phyloP scores from a whole-genome alignment of 2,329 filamentous ascomycete genomes.

The Alternaria rosae region DNA sequence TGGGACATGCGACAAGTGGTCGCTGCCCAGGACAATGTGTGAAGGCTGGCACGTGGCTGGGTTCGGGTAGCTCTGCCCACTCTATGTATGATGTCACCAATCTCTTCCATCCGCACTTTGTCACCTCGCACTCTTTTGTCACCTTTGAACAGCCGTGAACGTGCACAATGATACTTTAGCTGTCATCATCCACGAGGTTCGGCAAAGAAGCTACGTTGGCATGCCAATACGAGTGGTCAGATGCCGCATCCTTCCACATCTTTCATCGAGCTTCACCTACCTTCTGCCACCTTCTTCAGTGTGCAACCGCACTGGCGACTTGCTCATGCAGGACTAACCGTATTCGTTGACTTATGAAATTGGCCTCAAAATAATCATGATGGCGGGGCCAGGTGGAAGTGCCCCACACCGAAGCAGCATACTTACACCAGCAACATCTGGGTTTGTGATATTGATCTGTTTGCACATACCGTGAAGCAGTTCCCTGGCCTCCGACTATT shows the following conservation, averaged over 20 bases:
- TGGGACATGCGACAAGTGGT: neutral
- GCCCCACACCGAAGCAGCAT: neutral
- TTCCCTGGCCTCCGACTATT: neutral
- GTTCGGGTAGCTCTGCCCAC: neutral
- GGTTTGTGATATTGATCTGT: neutral
- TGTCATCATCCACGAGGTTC: too few relatives aligned
- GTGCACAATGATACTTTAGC: too few relatives aligned
- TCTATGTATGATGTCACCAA: neutral
- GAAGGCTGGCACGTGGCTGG: neutral
- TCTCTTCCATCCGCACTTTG: too few relatives aligned
- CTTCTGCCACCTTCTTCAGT: neutral
- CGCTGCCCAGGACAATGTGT: neutral
- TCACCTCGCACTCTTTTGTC: too few relatives aligned
- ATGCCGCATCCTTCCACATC: neutral
- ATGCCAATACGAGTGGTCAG: neutral
- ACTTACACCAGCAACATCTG: neutral
- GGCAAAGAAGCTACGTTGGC: too few relatives aligned
- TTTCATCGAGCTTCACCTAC: neutral
- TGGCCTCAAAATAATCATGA: neutral
- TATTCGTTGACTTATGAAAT: neutral
- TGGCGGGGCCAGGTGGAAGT: neutral
- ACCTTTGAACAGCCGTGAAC: too few relatives aligned
- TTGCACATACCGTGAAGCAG: neutral
- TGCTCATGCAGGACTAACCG: accelerated
- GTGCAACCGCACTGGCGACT: neutral